phyloP scores from a whole-genome alignment of 2,329 filamentous ascomycete genomes.

The Scorias spongiosa region DNA sequence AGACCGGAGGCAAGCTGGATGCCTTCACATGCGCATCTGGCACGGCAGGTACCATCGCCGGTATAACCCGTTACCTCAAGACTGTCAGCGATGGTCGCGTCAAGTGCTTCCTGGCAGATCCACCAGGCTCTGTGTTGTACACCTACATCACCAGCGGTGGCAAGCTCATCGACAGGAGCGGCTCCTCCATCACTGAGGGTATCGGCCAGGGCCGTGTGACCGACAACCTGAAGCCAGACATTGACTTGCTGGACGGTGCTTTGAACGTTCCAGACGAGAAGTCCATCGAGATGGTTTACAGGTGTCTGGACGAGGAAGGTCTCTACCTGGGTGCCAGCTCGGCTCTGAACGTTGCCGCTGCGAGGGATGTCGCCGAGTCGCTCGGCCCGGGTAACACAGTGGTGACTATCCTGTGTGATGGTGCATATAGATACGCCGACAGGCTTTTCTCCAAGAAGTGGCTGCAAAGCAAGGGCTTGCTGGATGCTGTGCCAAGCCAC shows the following conservation, averaged over 20 bases:
- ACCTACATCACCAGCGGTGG: conserved; percentile 80
- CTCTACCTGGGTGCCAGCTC: conserved; percentile 90
- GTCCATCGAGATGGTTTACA: conserved; percentile 94
- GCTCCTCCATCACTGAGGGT: conserved; percentile 88
- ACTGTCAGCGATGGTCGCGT: conserved; percentile 62
- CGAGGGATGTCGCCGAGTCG: conserved; percentile 83
- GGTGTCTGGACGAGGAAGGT: conserved; percentile 89
- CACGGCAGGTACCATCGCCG: conserved; percentile 81
- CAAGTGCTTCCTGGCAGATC: conserved; percentile 81
- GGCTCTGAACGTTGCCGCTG: conserved; percentile 85
- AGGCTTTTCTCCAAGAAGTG: conserved; percentile 83
- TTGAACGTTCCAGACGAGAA: conserved; percentile 79
- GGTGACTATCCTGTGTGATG: conserved; percentile 87
- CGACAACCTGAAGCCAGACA: conserved; percentile 79
- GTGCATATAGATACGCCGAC: conserved; percentile 94
- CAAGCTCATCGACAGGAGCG: conserved; percentile 62
- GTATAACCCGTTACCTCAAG: conserved; percentile 79
- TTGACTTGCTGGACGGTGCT: conserved; percentile 71
- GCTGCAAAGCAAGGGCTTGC: conserved; percentile 71
- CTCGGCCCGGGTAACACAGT: conserved; percentile 79
- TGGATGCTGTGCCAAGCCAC: conserved; percentile 67
- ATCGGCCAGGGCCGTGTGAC: conserved; percentile 94
- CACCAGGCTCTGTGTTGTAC: conserved; percentile 83
- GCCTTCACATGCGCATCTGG: conserved; percentile 94
- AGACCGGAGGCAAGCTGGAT: conserved; percentile 73